Conservation (phyloP, 1,139 yeast genomes). For the Arxiozyma telluris region DNA sequence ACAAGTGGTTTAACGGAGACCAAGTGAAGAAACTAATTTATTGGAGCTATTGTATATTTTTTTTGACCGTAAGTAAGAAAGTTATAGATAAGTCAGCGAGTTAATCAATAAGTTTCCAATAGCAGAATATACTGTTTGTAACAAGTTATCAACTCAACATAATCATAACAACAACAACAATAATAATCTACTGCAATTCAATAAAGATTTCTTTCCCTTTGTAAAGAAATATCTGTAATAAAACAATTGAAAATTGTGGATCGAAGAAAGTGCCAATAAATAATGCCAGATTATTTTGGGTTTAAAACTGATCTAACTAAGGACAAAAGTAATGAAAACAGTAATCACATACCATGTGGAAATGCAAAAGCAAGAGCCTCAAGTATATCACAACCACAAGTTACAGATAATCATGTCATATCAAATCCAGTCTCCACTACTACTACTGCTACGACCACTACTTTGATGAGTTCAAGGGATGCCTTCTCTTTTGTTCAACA, state of each 20-base stretch:
- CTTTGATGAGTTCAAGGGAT: neutral
- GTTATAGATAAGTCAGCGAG: too few species aligned
- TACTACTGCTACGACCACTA: neutral
- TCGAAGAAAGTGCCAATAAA: neutral
- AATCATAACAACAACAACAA: too few species aligned
- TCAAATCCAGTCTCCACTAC: neutral
- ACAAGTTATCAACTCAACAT: too few species aligned
- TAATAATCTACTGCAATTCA: neutral
- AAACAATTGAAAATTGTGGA: neutral
- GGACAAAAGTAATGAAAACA: neutral
- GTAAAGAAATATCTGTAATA: too few species aligned
- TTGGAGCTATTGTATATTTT: neutral
- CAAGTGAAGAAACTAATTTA: neutral
- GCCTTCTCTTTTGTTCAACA: neutral
- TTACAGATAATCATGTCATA: neutral
- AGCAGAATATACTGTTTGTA: too few species aligned
- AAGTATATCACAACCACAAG: conserved; percentile 1
- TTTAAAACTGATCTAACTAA: neutral
- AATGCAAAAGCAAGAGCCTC: neutral
- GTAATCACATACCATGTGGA: neutral
- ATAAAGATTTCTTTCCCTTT: neutral
- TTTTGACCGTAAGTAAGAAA: too few species aligned
- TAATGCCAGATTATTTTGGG: neutral
- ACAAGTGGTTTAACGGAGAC: neutral
- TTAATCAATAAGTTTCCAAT: too few species aligned